phyloP scores from a whole-genome alignment of 1,284 basidiomycete genomes.

The Rhodotorula sp. region DNA sequence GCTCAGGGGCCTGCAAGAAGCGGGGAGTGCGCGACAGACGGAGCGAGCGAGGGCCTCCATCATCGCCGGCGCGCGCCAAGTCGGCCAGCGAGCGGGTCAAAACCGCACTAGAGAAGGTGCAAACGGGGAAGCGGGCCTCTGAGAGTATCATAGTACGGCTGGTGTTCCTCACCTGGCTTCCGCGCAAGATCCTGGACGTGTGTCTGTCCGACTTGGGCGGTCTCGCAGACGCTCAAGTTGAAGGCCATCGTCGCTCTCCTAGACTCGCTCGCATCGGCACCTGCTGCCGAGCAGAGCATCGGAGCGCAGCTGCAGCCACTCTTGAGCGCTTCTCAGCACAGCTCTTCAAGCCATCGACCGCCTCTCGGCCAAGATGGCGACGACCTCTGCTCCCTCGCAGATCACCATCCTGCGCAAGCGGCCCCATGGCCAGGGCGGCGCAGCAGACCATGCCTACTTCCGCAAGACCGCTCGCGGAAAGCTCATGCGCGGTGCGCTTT shows the following conservation, averaged over 20 bases:
- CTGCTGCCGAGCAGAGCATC: background rate
- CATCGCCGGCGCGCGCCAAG: too few relatives aligned
- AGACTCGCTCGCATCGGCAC: background rate
- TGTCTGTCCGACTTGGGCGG: background rate
- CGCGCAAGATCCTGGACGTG: background rate
- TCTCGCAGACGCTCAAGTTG: too few relatives aligned
- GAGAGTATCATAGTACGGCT: too few relatives aligned
- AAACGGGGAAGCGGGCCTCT: too few relatives aligned
- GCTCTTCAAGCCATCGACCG: background rate
- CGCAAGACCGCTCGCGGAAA: conserved; percentile 88
- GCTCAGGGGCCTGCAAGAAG: too few relatives aligned
- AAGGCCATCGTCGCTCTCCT: background rate
- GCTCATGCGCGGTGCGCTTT: conserved; percentile 76
- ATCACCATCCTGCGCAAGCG: conserved; percentile 31
- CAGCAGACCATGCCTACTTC: conserved; percentile 23
- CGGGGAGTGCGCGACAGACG: background rate
- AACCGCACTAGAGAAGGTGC: too few relatives aligned
- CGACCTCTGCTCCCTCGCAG: background rate
- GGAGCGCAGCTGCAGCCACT: background rate
- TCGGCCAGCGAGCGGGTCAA: too few relatives aligned
- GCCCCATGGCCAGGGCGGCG: conserved; percentile 14
- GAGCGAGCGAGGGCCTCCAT: too few relatives aligned
- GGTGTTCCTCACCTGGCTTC: too few relatives aligned
- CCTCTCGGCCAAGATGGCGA: background rate
- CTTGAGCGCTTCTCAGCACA: background rate